These are phyloP conservation scores for Helotiales sp. DNA, from an alignment of 2,329 filamentous ascomycete species.

Conservation along the genomic window DNA sequence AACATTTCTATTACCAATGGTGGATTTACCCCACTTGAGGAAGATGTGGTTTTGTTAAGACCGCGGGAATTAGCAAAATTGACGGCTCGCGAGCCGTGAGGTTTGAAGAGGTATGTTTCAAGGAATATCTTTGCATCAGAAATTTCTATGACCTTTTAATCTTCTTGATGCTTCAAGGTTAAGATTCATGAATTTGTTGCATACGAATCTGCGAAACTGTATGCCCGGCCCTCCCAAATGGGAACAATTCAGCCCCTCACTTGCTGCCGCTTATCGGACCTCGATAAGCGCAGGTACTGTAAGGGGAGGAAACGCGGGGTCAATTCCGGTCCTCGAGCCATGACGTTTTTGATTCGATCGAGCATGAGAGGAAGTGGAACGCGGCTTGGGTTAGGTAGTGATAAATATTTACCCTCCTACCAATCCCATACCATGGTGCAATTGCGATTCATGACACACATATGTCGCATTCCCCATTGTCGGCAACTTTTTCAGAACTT, in stretches of 20 bases:
- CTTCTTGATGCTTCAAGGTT: no score
- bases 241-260: not conserved
- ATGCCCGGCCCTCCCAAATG: not conserved
- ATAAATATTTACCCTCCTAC: not conserved
- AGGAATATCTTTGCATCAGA: no score
- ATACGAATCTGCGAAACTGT: no score
- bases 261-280: not conserved
- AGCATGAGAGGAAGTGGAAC: not conserved
- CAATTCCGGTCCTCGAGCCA: constrained; percentile 7
- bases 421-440: not conserved
- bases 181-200: not conserved
- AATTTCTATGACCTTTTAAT: no score
- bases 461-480: not conserved
- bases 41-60: not conserved
- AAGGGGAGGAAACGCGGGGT: constrained; percentile 8
- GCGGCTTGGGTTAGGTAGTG: not conserved
- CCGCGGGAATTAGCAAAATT: not conserved
- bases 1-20: not conserved
- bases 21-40: constrained; percentile 4
- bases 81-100: not conserved
- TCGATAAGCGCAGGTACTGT: not conserved
- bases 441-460: not conserved
- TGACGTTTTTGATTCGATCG: constrained; percentile 16
- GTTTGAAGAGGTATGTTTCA: no score
- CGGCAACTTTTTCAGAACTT: not conserved